Conservation (phyloP, 805 yeast species). For the Maudiozyma pseudohumilis region DNA sequence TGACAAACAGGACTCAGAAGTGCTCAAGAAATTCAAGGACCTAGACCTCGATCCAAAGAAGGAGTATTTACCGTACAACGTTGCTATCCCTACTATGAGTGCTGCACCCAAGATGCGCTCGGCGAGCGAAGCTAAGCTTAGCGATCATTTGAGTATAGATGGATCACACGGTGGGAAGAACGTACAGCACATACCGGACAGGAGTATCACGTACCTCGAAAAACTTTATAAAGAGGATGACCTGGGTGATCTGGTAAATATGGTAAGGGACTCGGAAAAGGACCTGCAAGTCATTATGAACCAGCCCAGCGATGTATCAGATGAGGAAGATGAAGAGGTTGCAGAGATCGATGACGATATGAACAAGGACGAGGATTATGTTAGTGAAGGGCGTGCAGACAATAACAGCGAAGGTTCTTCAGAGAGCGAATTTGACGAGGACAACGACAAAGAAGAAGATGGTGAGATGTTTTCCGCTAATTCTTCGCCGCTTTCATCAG, state of each 20-base stretch:
- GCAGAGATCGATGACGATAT: constrained; percentile 4
- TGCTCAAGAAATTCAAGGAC: constrained; percentile 20
- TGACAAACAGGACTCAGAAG: constrained; percentile 19
- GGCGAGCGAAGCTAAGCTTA: background rate
- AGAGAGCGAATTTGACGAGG: background rate
- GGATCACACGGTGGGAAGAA: background rate
- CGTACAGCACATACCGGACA: background rate
- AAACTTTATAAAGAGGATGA: constrained; percentile 21
- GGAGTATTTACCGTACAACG: constrained; percentile 22
- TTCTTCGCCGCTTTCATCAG: too few species aligned
- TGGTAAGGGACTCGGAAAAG: constrained; percentile 23
- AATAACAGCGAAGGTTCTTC: background rate
- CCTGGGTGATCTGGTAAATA: constrained; percentile 20
- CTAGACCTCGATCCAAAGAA: constrained; percentile 24
- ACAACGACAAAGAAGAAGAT: too few species aligned
- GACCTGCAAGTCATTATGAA: constrained; percentile 20
- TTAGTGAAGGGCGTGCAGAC: background rate
- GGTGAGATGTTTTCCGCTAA: too few species aligned
- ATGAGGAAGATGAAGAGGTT: constrained; percentile 2
- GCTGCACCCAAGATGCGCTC: constrained; percentile 1
- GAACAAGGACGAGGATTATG: constrained; percentile 4
- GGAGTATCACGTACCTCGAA: constrained; percentile 12
- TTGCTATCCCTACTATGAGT: constrained; percentile 18
- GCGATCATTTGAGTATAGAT: background rate
- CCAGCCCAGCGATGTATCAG: constrained; percentile 8